Percentiles rank a stretch among this genome's conserved stretches.
These are phyloP conservation scores for Corinectria fuckeliana DNA, from an alignment of 2,329 filamentous ascomycete species.

Conservation along the genomic window DNA sequence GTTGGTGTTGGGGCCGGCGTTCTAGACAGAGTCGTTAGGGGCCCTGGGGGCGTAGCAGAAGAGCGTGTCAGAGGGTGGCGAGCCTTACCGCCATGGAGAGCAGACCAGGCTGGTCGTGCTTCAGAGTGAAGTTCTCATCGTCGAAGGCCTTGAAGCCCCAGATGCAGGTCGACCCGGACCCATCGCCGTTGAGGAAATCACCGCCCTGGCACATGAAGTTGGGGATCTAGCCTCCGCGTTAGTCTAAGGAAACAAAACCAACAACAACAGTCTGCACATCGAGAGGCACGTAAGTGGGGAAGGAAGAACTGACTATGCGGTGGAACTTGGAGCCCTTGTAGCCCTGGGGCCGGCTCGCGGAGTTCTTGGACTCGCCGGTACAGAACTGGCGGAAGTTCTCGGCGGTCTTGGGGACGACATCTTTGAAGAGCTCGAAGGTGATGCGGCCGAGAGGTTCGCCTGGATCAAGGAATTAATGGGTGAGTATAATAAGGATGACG, in stretches of 20 bases:
- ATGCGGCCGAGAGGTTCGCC: conserved; percentile 87
- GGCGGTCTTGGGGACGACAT: conserved; percentile 84
- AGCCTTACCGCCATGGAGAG: conserved; percentile 90
- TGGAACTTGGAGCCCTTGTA: conserved; percentile 97
- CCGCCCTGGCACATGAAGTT: conserved; percentile 98
- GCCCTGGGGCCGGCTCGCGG: conserved; percentile 79
- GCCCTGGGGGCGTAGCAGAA: not conserved
- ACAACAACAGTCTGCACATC: not conserved
- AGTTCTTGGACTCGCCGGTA: conserved; percentile 87
- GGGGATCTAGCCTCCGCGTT: conserved; percentile 69
- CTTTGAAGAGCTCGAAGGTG: conserved; percentile 88
- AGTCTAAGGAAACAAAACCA: too few species aligned
- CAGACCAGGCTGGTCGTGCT: conserved; percentile 80
- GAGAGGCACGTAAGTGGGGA: not conserved
- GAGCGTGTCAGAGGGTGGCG: not conserved
- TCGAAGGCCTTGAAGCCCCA: conserved; percentile 85
- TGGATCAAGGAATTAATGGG: conserved; percentile 43
- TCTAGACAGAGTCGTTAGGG: conserved; percentile 59
- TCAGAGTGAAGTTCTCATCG: conserved; percentile 87
- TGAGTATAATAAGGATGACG: not conserved
- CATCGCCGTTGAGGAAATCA: conserved; percentile 93
- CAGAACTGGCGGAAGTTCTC: conserved; percentile 98
- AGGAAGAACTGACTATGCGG: conserved; percentile 73
- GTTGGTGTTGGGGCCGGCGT: conserved; percentile 90
- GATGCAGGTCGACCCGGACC: conserved; percentile 86